These are phyloP conservation scores for Arthrobotrys musiformis DNA, from an alignment of 2,329 filamentous ascomycete species.

Conservation along the genomic window DNA sequence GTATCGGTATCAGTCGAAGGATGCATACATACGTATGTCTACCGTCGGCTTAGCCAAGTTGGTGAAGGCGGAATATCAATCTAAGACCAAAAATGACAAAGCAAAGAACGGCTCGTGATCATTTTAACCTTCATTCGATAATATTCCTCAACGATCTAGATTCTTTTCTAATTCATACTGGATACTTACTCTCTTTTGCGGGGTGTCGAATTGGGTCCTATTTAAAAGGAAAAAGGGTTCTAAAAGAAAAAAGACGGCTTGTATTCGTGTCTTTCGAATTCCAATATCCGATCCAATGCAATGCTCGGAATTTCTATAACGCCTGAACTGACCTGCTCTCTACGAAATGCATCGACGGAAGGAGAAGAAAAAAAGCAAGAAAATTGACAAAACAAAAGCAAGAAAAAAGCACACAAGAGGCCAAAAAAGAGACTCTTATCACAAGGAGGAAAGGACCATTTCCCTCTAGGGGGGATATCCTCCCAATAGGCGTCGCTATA, in stretches of 20 bases:
- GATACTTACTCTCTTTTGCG: not conserved
- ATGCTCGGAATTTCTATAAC: slow-evolving; percentile 8
- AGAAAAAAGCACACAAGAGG: not conserved
- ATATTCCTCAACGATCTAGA: not conserved
- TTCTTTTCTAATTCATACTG: not conserved
- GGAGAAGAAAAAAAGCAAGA: not conserved
- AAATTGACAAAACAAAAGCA: not conserved
- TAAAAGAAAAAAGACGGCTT: not conserved
- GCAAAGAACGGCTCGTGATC: slow-evolving; percentile 13
- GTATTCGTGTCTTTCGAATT: not conserved
- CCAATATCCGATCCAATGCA: slow-evolving; percentile 12
- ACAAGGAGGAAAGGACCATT: not conserved
- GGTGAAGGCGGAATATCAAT: too few relatives aligned
- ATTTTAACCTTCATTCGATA: not conserved
- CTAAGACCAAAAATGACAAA: not conserved
- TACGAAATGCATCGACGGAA: slow-evolving; percentile 4
- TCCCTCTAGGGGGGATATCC: not conserved
- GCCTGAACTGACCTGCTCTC: not conserved
- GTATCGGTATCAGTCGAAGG: not conserved
- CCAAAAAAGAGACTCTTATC: not conserved
- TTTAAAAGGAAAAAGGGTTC: slow-evolving; percentile 1
- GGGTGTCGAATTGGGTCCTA: not conserved
- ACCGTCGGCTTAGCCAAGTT: not conserved
- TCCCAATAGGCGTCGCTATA: not conserved
- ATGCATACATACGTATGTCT: too few relatives aligned